Conservation (phyloP, 306 rosid species). For the Ormosia semicastrata region DNA sequence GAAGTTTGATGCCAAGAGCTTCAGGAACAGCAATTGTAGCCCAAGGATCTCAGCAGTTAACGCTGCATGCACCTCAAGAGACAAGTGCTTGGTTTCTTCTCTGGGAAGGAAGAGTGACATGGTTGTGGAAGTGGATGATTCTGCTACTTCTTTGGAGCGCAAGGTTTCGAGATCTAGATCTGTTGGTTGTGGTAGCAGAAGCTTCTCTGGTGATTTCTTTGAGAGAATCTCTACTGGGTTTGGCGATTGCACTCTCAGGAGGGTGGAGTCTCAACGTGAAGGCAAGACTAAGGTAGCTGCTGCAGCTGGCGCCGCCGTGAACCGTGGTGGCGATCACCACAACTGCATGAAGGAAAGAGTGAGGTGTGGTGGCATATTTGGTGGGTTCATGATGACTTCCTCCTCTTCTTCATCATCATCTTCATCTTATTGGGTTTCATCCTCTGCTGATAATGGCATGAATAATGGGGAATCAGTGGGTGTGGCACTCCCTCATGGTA, state of each 20-base stretch:
- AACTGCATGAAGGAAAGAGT: conserved; percentile 69
- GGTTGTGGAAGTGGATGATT: conserved; percentile 35
- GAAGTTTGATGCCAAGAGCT: conserved; percentile 9
- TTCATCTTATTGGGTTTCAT: conserved; percentile 66
- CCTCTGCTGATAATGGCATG: conserved; percentile 41
- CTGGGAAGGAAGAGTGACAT: conserved; percentile 23
- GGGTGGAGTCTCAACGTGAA: conserved; percentile 85
- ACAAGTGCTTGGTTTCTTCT: conserved; percentile 18
- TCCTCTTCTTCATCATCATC: conserved; percentile 60
- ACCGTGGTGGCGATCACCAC: neutral
- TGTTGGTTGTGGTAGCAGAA: conserved; percentile 92
- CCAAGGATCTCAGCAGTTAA: conserved; percentile 15
- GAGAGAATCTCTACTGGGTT: conserved; percentile 93
- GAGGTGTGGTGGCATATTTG: conserved; percentile 75
- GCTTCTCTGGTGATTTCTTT: conserved; percentile 93
- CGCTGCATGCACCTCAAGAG: neutral
- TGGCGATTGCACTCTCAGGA: conserved; percentile 81
- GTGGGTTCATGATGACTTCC: conserved; percentile 71
- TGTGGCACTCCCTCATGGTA: conserved; percentile 36
- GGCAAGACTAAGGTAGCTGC: conserved; percentile 40
- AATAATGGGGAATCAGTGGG: conserved; percentile 23
- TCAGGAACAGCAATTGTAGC: neutral
- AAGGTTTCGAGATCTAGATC: conserved; percentile 94
- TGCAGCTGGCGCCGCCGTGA: neutral
- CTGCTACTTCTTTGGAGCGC: conserved; percentile 57